phyloP scores from a whole-genome alignment of 1,139 yeast genomes.

The Yamadazyma trypodendri region DNA sequence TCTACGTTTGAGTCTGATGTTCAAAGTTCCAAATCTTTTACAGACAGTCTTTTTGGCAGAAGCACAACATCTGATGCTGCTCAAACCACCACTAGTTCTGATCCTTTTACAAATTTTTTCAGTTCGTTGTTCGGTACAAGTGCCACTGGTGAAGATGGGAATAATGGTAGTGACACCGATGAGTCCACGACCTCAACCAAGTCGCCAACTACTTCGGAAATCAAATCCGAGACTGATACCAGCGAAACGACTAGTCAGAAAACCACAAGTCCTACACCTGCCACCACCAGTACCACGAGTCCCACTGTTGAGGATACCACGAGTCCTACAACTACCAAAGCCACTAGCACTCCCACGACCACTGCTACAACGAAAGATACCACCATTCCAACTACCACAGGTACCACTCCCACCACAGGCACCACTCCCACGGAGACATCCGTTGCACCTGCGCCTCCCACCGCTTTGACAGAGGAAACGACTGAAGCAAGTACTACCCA shows the following conservation, averaged over 20 bases:
- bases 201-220: background rate
- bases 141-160: background rate
- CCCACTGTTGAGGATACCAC: too few species aligned
- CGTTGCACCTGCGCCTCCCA: too few species aligned
- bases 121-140: slow-evolving; percentile 8
- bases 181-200: background rate
- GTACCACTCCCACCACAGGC: too few species aligned
- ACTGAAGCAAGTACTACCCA: slow-evolving; percentile 2
- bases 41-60: slow-evolving; percentile 2
- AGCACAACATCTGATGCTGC: background rate
- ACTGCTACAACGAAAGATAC: slow-evolving; percentile 1
- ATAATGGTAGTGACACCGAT: background rate
- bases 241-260: background rate
- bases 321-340: slow-evolving; percentile 2
- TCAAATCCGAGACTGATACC: background rate
- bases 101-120: slow-evolving; percentile 7
- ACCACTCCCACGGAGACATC: too few species aligned
- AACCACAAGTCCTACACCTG: slow-evolving; percentile 1
- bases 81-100: slow-evolving; percentile 3
- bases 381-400: slow-evolving; percentile 2
- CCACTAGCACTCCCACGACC: slow-evolving; percentile 1
- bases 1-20: background rate
- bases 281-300: background rate
- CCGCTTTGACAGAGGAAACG: too few species aligned
- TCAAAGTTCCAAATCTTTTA: slow-evolving; percentile 1